Percentiles rank a stretch among this genome's conserved stretches.
These are phyloP conservation scores for Beverwykella pulmonaria DNA, from an alignment of 495 filamentous ascomycete species.

Conservation along the genomic window DNA sequence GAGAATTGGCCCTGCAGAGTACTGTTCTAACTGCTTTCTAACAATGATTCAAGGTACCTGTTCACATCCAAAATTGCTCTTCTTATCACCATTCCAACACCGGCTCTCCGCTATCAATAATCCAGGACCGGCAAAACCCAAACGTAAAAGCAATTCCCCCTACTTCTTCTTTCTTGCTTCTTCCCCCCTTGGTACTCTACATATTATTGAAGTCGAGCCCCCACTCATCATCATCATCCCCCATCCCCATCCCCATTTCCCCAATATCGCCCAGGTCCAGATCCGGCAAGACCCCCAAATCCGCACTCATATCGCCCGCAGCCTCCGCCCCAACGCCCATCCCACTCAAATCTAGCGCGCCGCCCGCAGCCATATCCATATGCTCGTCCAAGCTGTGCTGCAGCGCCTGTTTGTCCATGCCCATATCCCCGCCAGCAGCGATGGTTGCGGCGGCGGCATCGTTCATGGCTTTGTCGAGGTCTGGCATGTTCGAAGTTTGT, in stretches of 20 bases:
- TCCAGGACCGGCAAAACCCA: too few relatives aligned
- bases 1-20: too few relatives aligned
- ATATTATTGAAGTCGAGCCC: conserved; percentile 34
- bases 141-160: too few relatives aligned
- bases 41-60: too few relatives aligned
- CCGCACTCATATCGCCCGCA: conserved; percentile 32
- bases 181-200: conserved; percentile 8
- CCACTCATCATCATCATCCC: conserved; percentile 37
- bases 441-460: conserved; percentile 30
- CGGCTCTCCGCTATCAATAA: too few relatives aligned
- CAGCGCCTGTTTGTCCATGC: conserved; percentile 21
- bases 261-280: conserved; percentile 32
- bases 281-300: conserved; percentile 26
- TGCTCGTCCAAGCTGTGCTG: conserved; percentile 22
- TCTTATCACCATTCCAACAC: too few relatives aligned
- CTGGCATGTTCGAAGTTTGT: conserved; percentile 16
- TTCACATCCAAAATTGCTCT: too few relatives aligned
- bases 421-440: conserved; percentile 19
- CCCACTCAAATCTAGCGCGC: conserved; percentile 22
- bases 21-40: too few relatives aligned
- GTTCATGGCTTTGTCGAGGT: conserved; percentile 28
- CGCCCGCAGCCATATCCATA: conserved; percentile 24
- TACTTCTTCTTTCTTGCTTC: too few relatives aligned
- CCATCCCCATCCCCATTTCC: conserved; percentile 29
- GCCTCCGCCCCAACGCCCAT: conserved; percentile 15